phyloP scores from a whole-genome alignment of 768 basidiomycete species.

The Psilocybe subaeruginosa region DNA sequence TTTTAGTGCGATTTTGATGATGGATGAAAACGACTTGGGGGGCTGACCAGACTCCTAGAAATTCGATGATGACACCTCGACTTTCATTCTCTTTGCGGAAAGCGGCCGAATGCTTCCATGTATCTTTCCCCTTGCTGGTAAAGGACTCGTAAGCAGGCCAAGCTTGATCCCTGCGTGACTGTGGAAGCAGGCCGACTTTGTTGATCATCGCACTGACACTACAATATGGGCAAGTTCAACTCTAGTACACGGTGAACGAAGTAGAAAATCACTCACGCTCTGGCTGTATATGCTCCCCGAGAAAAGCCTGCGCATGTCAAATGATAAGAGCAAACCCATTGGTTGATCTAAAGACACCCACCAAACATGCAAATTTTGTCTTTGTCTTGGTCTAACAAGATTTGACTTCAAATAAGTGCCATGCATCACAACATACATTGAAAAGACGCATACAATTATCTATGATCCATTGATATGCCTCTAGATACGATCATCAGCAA shows the following conservation, averaged over 20 bases:
- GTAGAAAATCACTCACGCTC: conserved; percentile 14
- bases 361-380: conserved; percentile 17
- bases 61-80: conserved; percentile 45
- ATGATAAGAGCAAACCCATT: background rate
- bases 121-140: conserved; percentile 13
- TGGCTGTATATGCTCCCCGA: conserved; percentile 23
- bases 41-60: conserved; percentile 54
- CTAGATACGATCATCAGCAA: conserved; percentile 5
- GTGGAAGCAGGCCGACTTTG: conserved; percentile 24
- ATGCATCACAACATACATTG: background rate
- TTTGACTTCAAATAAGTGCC: background rate
- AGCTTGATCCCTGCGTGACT: conserved; percentile 14
- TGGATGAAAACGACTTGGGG: background rate
- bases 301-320: conserved; percentile 15
- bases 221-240: too few species aligned
- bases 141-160: conserved; percentile 16
- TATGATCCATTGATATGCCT: conserved; percentile 20
- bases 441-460: conserved; percentile 8
- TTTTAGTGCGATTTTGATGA: background rate
- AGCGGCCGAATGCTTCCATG: conserved; percentile 23
- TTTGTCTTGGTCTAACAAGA: conserved; percentile 6
- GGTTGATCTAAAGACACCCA: background rate
- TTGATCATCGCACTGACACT: conserved; percentile 22
- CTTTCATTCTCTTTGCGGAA: conserved; percentile 50
- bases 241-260: background rate